Evolutionary conservation across 2,329 filamentous ascomycete genomes (phyloP), one percentile per base, ranked within the genome.

Genomic region (Hypomyces rosellus): DNA sequence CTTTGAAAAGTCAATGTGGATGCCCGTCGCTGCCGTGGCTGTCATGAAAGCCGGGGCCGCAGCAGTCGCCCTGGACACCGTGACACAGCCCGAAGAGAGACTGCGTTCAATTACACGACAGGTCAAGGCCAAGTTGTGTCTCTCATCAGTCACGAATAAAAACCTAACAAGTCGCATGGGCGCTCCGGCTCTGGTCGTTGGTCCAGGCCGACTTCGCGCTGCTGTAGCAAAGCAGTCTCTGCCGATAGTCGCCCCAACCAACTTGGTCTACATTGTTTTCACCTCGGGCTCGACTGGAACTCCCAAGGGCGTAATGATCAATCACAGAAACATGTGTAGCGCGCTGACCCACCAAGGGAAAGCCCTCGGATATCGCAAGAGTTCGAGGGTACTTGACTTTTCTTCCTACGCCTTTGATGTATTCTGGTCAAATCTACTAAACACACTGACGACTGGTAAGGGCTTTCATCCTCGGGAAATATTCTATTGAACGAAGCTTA

Each of bases 201-300:
- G 25, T 30, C 25, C 25, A 8, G 25, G 25, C 9, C 3, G 25
- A 6, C 25, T 30, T 30, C 25, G 25, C 6, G 25, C 51, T 6
- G 7, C 38, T 5, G 49, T 55, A 18, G 49, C 51, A 11, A 46
- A 52, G 34, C 22, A 49, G 14, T 48, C 37, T n/a, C 46, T 54
- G 4, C 41, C 48, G 12, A 54, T 48, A 15, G 22, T 49, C 14
- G 22, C 12, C 13, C n/a, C 13, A 43, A 36, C 3, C 12, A 34
- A 15, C 15, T 48, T 11, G 4, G 39, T n/a, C 33, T 62, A 62
- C 34, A 72, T 76, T 55, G 74, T 77, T 61, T 77, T 76, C 57
- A 77, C 74, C 25, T 76, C 74, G 12, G 74, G 74, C 15, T 76
- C 71, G 15, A 77, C 74, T 1, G 74, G 74, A 5, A 62, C 65